A percentile compares a stretch with the other conserved stretches of the same genome.
These are phyloP conservation scores for Ceratocystiopsis minuta DNA, from an alignment of 2,329 filamentous ascomycete species.

Conservation along the genomic window DNA sequence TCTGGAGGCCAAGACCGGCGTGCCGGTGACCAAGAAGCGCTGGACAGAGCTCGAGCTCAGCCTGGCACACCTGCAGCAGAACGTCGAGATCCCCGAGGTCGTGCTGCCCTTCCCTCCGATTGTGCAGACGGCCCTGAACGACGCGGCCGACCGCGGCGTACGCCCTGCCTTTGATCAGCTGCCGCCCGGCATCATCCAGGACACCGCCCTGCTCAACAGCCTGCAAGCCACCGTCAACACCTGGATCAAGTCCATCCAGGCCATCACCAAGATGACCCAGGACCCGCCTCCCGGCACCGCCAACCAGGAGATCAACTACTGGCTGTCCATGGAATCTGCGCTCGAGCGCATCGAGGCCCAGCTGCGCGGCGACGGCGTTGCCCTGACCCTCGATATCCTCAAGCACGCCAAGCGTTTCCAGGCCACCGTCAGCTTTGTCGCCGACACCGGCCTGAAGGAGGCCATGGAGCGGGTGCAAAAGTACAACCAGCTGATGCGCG, in stretches of 20 bases:
- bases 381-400: constrained; percentile 81
- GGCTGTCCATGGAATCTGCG: constrained; percentile 90
- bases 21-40: constrained; percentile 93
- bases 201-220: constrained; percentile 84
- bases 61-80: constrained; percentile 83
- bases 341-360: constrained; percentile 83
- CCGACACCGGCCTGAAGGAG: constrained; percentile 91
- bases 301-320: constrained; percentile 97
- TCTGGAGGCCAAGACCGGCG: constrained; percentile 79
- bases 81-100: constrained; percentile 91
- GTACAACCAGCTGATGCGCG: constrained; percentile 97
- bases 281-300: constrained; percentile 63
- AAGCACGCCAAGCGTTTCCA: constrained; percentile 97
- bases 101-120: constrained; percentile 75
- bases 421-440: constrained; percentile 88
- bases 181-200: constrained; percentile 55
- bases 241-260: constrained; percentile 98
- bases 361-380: constrained; percentile 72
- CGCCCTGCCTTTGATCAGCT: constrained; percentile 67
- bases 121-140: constrained; percentile 69
- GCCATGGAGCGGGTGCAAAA: constrained; percentile 92
- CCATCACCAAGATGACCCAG: constrained; percentile 83
- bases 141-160: constrained; percentile 46
- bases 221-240: constrained; percentile 86
- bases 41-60: constrained; percentile 87